Conservation (phyloP, 1,284 basidiomycete genomes). For the Hemileia vastatrix region DNA sequence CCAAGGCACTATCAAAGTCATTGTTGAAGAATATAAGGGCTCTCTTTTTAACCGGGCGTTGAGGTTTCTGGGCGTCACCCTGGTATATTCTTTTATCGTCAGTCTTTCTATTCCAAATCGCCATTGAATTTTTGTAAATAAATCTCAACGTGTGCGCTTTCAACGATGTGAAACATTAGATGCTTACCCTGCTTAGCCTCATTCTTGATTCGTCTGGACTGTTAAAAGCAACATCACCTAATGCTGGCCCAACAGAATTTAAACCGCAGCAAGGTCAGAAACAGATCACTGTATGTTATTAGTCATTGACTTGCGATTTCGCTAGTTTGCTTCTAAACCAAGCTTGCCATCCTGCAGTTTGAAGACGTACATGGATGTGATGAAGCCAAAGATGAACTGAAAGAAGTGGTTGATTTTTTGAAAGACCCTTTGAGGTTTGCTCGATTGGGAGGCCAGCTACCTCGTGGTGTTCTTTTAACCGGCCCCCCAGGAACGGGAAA, state of each 20-base stretch:
- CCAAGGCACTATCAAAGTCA: slow-evolving; percentile 56
- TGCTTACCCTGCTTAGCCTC: slow-evolving; percentile 68
- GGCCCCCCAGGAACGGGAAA: slow-evolving; percentile 71
- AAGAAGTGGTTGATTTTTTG: slow-evolving; percentile 85
- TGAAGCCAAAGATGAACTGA: slow-evolving; percentile 60
- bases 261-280: slow-evolving; percentile 62
- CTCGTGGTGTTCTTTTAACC: slow-evolving; percentile 55
- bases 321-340: slow-evolving; percentile 82
- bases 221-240: slow-evolving; percentile 65
- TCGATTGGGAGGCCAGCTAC: slow-evolving; percentile 76
- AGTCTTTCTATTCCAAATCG: slow-evolving; percentile 56
- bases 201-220: slow-evolving; percentile 84
- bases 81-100: slow-evolving; percentile 50
- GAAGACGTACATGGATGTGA: slow-evolving; percentile 84
- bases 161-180: neutral
- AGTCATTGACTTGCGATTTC: slow-evolving; percentile 85
- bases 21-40: slow-evolving; percentile 63
- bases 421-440: slow-evolving; percentile 81
- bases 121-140: slow-evolving; percentile 53
- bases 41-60: slow-evolving; percentile 23
- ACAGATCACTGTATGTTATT: slow-evolving; percentile 52
- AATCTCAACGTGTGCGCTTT: slow-evolving; percentile 27
- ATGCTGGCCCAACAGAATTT: slow-evolving; percentile 57
- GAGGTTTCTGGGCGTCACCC: slow-evolving; percentile 15
- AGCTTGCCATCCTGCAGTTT: slow-evolving; percentile 27